Conservation (phyloP, 2,329 filamentous ascomycete genomes). For the Didymella glomerata region DNA sequence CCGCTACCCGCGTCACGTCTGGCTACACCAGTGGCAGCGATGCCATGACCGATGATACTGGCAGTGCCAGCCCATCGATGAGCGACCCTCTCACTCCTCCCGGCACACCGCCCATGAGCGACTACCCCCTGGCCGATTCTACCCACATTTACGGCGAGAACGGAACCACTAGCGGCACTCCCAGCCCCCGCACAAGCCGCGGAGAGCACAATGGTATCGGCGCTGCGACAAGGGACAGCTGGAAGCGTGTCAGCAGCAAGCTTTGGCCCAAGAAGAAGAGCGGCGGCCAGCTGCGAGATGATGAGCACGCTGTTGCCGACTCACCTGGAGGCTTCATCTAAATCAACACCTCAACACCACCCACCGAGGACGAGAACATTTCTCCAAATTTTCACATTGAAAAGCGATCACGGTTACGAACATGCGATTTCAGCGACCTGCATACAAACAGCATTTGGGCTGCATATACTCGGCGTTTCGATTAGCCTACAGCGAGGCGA, state of each 20-base stretch:
- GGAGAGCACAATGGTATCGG: constrained; percentile 50
- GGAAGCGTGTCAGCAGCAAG: constrained; percentile 54
- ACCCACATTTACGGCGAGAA: constrained; percentile 48
- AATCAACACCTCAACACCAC: background rate
- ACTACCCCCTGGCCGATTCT: constrained; percentile 57
- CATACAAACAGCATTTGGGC: constrained; percentile 46
- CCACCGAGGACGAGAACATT: constrained; percentile 9
- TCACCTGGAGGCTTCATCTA: constrained; percentile 23
- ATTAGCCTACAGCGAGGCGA: constrained; percentile 43
- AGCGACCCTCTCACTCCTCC: constrained; percentile 77
- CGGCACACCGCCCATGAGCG: constrained; percentile 74
- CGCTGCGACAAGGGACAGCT: constrained; percentile 49
- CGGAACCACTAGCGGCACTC: constrained; percentile 45
- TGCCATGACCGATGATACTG: constrained; percentile 69
- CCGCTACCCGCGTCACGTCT: constrained; percentile 39
- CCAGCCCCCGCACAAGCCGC: constrained; percentile 50
- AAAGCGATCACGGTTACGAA: constrained; percentile 44
- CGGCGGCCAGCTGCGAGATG: constrained; percentile 47
- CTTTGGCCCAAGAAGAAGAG: constrained; percentile 53
- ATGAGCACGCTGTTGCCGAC: constrained; percentile 48
- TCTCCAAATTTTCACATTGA: constrained; percentile 25
- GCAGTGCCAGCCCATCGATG: constrained; percentile 58
- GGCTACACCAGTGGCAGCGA: constrained; percentile 55
- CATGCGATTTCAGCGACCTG: constrained; percentile 44
- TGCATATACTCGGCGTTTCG: constrained; percentile 47